Base-by-base conservation (phyloP, 129 eudicot species). In the Artemisia argyi region DNA sequence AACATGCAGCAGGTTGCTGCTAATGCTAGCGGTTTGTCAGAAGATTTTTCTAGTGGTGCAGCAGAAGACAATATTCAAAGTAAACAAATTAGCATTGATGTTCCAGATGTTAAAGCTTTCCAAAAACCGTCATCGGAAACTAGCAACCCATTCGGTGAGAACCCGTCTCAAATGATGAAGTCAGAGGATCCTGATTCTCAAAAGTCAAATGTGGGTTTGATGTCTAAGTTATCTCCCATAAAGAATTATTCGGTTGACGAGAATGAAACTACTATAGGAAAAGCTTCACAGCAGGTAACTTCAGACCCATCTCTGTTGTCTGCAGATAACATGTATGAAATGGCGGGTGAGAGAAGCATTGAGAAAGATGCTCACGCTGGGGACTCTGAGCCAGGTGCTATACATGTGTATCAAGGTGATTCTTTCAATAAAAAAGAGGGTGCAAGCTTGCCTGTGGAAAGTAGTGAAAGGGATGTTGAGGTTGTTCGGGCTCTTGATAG, bases 1-100 rank as follows among this genome's bases (percentile, higher is more conserved):
- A 68, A 39, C 61, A 73, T 55, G 69, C 76, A 74, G 66, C 68
- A 48, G 48, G 63, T 26, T 47, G 62, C 84, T 72, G 82, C 66
- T 66, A 69, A 44, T 78, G 76, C 71, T 16, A 65, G 73, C 51
- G 42, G 19, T 79, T 62, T 78, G 75, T 51, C 63, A 7, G 16
- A 60, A 62, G 54, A 49, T 28, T 44, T 54, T 55, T 65, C 72
- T 71, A 35, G 68, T 60, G 59, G 30, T 46, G 76, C 61, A 49
- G 78, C 68, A 74, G 74, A 78, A 48, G 80, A 71, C 12, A 68
- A n/a, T 66, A 42, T 67, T 58, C 62, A 56, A 11, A 63, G 58
- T 12, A 62, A 69, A 62, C 78, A 64, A 55, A 58, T 64, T 50
- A 30, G 50, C 49, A 50, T 69, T 47, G 52, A 56, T 70, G 62